Conservation (phyloP, 1,284 basidiomycete species). For the Xerocomus amazonicus region DNA sequence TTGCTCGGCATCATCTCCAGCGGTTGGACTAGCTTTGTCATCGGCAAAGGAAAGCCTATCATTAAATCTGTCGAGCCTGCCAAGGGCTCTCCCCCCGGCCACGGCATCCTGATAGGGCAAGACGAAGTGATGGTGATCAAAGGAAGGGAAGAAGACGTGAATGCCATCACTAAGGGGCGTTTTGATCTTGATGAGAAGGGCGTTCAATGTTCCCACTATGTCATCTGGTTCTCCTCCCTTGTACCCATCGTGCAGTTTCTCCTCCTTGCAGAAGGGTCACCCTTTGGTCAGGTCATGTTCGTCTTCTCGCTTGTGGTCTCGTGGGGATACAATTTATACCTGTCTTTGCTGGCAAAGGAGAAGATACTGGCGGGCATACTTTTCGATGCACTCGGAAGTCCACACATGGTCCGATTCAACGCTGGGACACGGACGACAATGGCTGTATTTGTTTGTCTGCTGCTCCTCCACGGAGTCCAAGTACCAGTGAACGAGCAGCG, state of each 20-base stretch:
- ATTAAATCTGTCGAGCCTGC: conserved; percentile 9
- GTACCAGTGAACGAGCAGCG: background rate
- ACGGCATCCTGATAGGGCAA: conserved; percentile 17
- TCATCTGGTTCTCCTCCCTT: conserved; percentile 18
- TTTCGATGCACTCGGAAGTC: conserved; percentile 10
- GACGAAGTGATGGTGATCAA: conserved; percentile 21
- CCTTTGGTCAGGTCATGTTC: no score
- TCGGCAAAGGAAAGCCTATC: conserved; percentile 17
- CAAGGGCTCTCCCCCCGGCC: conserved; percentile 18
- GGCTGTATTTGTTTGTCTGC: conserved; percentile 16
- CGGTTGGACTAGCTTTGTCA: conserved; percentile 19
- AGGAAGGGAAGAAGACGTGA: conserved; percentile 30
- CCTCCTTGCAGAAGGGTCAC: no score
- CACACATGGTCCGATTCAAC: no score
- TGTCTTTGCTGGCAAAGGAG: conserved; percentile 26
- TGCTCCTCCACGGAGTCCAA: conserved; percentile 15
- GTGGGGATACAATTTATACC: conserved; percentile 25
- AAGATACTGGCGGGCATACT: conserved; percentile 23
- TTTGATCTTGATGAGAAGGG: no score
- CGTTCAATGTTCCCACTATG: conserved; percentile 2
- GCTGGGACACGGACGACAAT: conserved; percentile 13
- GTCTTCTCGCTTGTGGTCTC: conserved; percentile 26
- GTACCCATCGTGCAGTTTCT: no score
- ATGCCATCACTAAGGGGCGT: conserved; percentile 25
- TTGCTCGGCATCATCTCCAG: conserved; percentile 31